These are phyloP conservation scores for Pyronema omphalodes DNA, from an alignment of 495 filamentous ascomycete species.

Conservation along the genomic window DNA sequence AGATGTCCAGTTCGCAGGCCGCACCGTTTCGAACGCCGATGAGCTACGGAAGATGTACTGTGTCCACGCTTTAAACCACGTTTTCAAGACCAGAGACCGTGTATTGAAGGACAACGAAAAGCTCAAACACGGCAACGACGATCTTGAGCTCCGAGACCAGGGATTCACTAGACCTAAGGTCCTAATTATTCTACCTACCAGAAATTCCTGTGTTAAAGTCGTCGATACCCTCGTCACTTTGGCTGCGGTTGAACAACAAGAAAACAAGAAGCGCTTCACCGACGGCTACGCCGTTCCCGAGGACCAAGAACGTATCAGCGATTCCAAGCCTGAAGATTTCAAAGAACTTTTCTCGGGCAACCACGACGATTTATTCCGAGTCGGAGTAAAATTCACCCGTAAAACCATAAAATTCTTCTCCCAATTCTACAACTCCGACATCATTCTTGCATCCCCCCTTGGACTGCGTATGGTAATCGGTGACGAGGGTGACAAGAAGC, in stretches of 20 bases:
- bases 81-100: constrained; percentile 80
- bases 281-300: constrained; percentile 53
- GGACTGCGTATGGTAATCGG: constrained; percentile 81
- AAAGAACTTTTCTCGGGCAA: constrained; percentile 80
- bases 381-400: constrained; percentile 85
- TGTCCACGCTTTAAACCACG: constrained; percentile 72
- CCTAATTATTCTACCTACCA: constrained; percentile 70
- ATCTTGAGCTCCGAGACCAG: constrained; percentile 74
- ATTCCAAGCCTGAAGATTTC: constrained; percentile 68
- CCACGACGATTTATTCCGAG: constrained; percentile 87
- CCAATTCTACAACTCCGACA: constrained; percentile 88
- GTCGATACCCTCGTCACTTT: constrained; percentile 55
- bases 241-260: constrained; percentile 71
- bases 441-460: constrained; percentile 77
- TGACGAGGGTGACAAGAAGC: constrained; percentile 42
- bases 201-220: constrained; percentile 60
- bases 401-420: constrained; percentile 90
- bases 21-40: constrained; percentile 44
- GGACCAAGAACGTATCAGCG: constrained; percentile 36
- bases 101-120: constrained; percentile 82
- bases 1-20: constrained; percentile 60
- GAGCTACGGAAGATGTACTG: constrained; percentile 53
- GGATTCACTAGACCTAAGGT: constrained; percentile 92
- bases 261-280: constrained; percentile 82
- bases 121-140: constrained; percentile 34